Evolutionary conservation across 108 stramenopile genomes (phyloP), one percentile per base, ranked within the genome.

Genomic region (Cyclotella atomus): DNA sequence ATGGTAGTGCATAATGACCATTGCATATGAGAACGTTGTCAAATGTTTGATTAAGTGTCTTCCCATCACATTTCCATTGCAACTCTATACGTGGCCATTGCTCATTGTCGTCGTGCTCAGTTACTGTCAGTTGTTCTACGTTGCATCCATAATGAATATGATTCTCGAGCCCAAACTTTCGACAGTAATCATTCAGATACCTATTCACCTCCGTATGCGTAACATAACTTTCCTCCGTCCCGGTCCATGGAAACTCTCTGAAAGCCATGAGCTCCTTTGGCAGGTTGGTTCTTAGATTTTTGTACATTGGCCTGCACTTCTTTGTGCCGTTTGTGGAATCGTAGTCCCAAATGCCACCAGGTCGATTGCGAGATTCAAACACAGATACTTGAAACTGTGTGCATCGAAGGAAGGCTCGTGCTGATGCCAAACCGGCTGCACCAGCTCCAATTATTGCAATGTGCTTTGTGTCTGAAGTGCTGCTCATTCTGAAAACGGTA

Each of bases 21-120:
- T 96, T 98, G 82, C 91, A 92, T 43, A 98, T 76, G 64, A 81
- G 82, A 5, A 98, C 94, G 20, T 82, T 89, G 66, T 98, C 96
- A 68, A 95, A 97, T 17, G 74, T 70, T 66, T 84, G 83, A 35
- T 62, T 43, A 21, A 55, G 68, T 3, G 34, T 56, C 54, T 41
- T 9, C 34, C 14, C 36, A 33, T 47, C 23, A 9, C 14, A 35
- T 19, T 46, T 86, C 79, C 56, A 65, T 47, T 62, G 59, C 44
- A 78, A 24, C 19, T 49, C 54, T 43, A 75, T 75, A 49, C 49
- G 38, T 6, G 64, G 54, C 64, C 70, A 73, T 20, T 43, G 59
- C 16, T 54, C 19, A 3, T 47, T 19, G 29, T 30, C 21, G 24
- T 34, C 59, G 12, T 69, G 56, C 0, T 32, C 44, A 34, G 86